Evolutionary conservation across 768 basidiomycete species (phyloP).

Genomic region (Hygrocybe punicea): DNA sequence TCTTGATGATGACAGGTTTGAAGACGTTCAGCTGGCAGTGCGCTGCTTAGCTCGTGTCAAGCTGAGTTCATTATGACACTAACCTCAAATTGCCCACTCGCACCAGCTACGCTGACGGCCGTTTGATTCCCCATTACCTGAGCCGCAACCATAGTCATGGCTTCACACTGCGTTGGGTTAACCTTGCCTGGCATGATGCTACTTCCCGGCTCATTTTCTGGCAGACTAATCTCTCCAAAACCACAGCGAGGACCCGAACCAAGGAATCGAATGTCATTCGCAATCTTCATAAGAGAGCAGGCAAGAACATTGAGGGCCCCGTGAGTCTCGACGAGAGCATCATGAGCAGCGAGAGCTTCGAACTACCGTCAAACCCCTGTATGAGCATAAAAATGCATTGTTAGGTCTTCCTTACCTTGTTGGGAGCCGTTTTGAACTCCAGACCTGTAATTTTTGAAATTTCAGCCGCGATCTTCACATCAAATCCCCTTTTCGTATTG

Average conservation of each 20-base stretch:
- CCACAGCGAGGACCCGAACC: constrained; percentile 98
- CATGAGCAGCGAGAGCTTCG: constrained; percentile 96
- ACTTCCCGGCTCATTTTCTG: constrained; percentile 98
- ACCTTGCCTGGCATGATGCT: constrained; percentile 99
- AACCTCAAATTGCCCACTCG: constrained; percentile 96
- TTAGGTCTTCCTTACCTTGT: constrained; percentile 61
- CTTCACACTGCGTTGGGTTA: constrained; percentile 99
- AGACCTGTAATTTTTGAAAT: constrained; percentile 89
- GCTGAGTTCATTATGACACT: constrained; percentile 15
- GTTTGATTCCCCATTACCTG: constrained; percentile 99
- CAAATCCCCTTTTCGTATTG: constrained; percentile 96
- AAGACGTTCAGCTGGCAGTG: constrained; percentile 84
- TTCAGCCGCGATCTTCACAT: constrained; percentile 88
- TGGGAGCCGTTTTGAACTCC: constrained; percentile 93
- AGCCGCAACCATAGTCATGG: constrained; percentile 96
- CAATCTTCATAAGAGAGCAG: constrained; percentile 99
- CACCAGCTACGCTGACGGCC: constrained; percentile 84
- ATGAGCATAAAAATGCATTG: background rate
- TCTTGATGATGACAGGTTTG: constrained; percentile 98
- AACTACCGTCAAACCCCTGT: constrained; percentile 52
- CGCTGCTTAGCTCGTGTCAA: constrained; percentile 4
- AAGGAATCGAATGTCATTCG: constrained; percentile 97
- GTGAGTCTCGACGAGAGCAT: constrained; percentile 95
- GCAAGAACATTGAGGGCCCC: constrained; percentile 95
- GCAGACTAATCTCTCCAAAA: constrained; percentile 88